phyloP scores from a whole-genome alignment of 2,329 filamentous ascomycete genomes.

The Gnomoniopsis smithogilvyi region DNA sequence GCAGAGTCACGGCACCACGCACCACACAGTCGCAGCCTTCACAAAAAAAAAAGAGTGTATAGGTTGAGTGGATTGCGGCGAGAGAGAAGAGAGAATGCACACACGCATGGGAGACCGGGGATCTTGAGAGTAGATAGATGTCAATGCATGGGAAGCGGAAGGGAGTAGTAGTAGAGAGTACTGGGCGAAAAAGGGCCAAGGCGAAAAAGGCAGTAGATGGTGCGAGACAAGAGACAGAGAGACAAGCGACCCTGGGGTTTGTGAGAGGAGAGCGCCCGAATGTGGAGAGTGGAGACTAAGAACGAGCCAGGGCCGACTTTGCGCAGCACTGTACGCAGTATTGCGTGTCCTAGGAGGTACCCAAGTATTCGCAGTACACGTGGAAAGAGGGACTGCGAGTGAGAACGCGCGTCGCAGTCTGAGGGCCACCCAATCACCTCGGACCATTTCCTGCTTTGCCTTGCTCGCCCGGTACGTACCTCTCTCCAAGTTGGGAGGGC shows the following conservation, averaged over 20 bases:
- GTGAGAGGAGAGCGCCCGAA: no score
- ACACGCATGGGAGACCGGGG: neutral
- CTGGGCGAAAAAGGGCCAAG: neutral
- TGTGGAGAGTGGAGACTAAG: no score
- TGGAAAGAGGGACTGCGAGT: no score
- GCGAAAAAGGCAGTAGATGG: neutral
- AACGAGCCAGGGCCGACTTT: neutral
- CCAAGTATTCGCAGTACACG: no score
- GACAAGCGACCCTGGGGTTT: neutral
- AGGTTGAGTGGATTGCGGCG: constrained; percentile 8
- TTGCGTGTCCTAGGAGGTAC: no score
- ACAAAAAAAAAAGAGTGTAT: constrained; percentile 17
- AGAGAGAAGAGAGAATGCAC: neutral
- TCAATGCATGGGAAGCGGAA: constrained; percentile 1
- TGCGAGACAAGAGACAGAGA: neutral
- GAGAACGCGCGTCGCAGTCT: constrained; percentile 14
- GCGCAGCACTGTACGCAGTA: no score
- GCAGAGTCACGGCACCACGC: neutral
- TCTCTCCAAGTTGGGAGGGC: no score
- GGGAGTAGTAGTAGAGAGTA: neutral
- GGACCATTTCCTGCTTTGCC: neutral
- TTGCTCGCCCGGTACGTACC: no score
- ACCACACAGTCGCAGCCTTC: constrained; percentile 5
- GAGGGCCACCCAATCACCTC: constrained; percentile 15
- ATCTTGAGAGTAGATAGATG: neutral